These are phyloP conservation scores for Naganishia kalamii DNA, from an alignment of 768 basidiomycete genomes.

Conservation along the genomic window DNA sequence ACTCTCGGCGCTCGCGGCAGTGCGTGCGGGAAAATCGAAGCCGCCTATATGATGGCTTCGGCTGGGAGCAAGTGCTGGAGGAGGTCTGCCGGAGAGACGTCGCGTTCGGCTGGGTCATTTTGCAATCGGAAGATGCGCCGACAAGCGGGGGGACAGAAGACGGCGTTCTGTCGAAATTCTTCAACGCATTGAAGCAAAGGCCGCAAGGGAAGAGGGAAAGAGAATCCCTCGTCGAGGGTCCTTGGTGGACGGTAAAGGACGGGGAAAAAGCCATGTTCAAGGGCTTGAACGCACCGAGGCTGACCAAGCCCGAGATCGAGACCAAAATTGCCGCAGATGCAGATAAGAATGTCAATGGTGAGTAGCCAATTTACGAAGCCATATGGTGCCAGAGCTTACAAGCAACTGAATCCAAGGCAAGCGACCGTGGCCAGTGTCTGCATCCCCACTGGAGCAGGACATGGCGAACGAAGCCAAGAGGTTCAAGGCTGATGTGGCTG, in stretches of 20 bases:
- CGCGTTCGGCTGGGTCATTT: conserved; percentile 3
- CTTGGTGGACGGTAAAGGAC: conserved; percentile 5
- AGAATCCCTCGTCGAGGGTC: background rate
- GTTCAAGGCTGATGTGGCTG: conserved; percentile 22
- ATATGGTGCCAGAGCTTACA: background rate
- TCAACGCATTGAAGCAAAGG: background rate
- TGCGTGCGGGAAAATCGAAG: background rate
- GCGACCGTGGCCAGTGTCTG: conserved; percentile 14
- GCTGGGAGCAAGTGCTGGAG: conserved; percentile 2
- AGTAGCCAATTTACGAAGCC: background rate
- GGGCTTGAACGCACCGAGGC: conserved; percentile 1
- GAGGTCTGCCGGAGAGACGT: background rate
- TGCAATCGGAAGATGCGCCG: no score
- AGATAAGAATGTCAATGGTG: conserved; percentile 20
- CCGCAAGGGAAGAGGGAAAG: background rate
- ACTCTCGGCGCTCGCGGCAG: background rate
- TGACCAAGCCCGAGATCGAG: background rate
- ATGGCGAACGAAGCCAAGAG: conserved; percentile 25
- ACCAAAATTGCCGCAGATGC: background rate
- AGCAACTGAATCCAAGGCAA: background rate
- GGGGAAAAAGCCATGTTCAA: conserved; percentile 12
- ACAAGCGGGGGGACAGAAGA: background rate
- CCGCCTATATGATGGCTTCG: background rate
- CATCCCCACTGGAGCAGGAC: conserved; percentile 23
- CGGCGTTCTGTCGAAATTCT: background rate